Percentiles rank a stretch among this genome's conserved stretches.
Evolutionary conservation across 2,329 filamentous ascomycete genomes (phyloP).

Genomic region (Gliomastix tumulicola): DNA sequence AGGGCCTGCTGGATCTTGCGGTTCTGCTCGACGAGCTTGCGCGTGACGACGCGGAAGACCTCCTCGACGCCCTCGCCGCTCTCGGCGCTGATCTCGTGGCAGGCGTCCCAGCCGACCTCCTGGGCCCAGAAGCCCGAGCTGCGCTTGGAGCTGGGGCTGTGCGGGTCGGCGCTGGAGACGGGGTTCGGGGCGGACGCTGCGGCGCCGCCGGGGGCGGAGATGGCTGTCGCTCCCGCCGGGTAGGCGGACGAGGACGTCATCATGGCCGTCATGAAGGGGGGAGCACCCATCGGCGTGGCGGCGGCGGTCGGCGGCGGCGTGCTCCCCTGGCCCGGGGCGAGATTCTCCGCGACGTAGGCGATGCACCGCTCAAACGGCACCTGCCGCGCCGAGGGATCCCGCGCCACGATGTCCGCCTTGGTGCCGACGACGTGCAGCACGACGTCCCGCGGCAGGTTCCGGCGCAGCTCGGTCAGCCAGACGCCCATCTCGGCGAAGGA

Average conservation of each 20-base stretch:
- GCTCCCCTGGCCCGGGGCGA: constrained; percentile 62
- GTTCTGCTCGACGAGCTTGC: constrained; percentile 58
- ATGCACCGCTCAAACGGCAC: constrained; percentile 95
- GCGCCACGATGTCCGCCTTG: constrained; percentile 83
- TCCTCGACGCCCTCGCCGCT: constrained; percentile 94
- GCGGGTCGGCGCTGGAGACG: constrained; percentile 35
- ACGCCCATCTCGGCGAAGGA: constrained; percentile 90
- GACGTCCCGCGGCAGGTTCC: constrained; percentile 69
- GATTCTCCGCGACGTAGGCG: constrained; percentile 87
- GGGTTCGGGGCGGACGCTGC: constrained; percentile 7
- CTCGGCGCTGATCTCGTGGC: constrained; percentile 93
- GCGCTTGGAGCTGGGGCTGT: constrained; percentile 56
- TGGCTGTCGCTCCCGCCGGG: background rate
- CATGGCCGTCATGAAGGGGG: constrained; percentile 16
- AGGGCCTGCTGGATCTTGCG: constrained; percentile 55
- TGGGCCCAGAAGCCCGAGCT: constrained; percentile 83
- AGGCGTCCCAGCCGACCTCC: constrained; percentile 93
- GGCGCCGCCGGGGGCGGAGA: constrained; percentile 6
- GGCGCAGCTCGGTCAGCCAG: constrained; percentile 80
- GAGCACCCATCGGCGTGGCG: constrained; percentile 13
- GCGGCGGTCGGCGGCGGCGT: constrained; percentile 62
- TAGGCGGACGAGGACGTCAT: constrained; percentile 13
- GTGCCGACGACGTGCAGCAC: constrained; percentile 94
- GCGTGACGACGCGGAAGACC: constrained; percentile 69
- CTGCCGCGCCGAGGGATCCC: constrained; percentile 70